Conservation (phyloP, 768 basidiomycete species). For the Crassisporium funariophilum region DNA sequence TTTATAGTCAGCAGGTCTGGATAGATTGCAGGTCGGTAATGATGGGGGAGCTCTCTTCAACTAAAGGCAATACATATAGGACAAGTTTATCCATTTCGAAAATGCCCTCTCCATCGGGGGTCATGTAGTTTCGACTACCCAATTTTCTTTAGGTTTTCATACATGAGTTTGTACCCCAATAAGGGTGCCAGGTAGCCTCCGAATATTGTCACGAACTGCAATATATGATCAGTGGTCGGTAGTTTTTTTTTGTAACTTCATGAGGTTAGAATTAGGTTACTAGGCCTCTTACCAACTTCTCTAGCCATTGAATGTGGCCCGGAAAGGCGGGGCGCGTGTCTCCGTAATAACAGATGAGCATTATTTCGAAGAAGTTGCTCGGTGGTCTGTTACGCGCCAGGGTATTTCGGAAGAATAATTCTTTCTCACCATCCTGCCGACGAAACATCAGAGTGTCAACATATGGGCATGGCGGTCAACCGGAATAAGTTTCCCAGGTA, state of each 20-base stretch:
- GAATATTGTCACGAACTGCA: constrained; percentile 28
- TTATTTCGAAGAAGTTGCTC: constrained; percentile 20
- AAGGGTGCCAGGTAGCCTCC: constrained; percentile 28
- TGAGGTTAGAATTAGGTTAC: not conserved
- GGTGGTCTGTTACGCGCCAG: constrained; percentile 17
- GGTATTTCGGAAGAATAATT: constrained; percentile 36
- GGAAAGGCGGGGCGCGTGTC: constrained; percentile 29
- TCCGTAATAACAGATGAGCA: constrained; percentile 27
- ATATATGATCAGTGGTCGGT: not conserved
- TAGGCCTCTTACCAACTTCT: constrained; percentile 25
- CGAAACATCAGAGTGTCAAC: not conserved
- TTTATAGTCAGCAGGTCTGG: too few species aligned
- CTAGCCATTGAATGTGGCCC: constrained; percentile 28
- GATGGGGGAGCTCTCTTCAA: too few species aligned
- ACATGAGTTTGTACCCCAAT: constrained; percentile 23
- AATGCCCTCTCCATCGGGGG: too few species aligned
- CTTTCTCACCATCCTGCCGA: constrained; percentile 33
- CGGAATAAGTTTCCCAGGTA: not conserved
- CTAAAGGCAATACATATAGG: too few species aligned
- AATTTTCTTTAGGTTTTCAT: constrained; percentile 13
- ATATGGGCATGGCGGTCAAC: too few species aligned
- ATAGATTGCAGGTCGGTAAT: too few species aligned
- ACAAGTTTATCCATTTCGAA: too few species aligned
- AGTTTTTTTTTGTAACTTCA: not conserved
- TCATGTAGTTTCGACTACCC: not conserved